phyloP scores from a whole-genome alignment of 495 filamentous ascomycete genomes.

The Polyplosphaeria fusca region DNA sequence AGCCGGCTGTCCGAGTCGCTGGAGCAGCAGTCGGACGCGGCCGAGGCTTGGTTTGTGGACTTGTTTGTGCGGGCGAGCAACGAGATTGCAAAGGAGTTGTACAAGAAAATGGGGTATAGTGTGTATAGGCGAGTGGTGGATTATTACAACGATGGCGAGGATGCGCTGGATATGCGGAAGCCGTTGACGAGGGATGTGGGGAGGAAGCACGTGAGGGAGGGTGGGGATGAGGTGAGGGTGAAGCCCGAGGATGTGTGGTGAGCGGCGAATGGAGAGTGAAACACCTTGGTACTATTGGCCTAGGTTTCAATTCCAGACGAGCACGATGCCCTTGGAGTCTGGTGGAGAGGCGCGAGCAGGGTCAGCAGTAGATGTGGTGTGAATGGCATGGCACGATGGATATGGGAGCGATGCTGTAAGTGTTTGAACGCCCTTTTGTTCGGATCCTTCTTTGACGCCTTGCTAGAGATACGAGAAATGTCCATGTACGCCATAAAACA shows the following conservation, averaged over 20 bases:
- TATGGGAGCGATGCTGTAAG: too few relatives aligned
- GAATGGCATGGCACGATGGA: too few relatives aligned
- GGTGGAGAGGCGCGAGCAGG: too few relatives aligned
- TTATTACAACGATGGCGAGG: conserved; percentile 90
- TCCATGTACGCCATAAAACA: too few relatives aligned
- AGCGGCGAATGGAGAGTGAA: too few relatives aligned
- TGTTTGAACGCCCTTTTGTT: too few relatives aligned
- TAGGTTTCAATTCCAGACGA: too few relatives aligned
- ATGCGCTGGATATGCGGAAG: conserved; percentile 97
- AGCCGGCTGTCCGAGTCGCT: conserved; percentile 73
- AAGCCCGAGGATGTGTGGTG: conserved; percentile 81
- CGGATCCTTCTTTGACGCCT: too few relatives aligned
- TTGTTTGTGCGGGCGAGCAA: conserved; percentile 89
- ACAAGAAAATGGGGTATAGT: conserved; percentile 81
- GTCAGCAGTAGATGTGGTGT: too few relatives aligned
- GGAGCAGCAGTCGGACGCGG: conserved; percentile 72
- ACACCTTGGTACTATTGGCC: too few relatives aligned
- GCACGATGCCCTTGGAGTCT: too few relatives aligned
- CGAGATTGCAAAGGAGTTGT: conserved; percentile 79
- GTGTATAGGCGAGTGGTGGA: conserved; percentile 83
- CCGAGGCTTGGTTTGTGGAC: conserved; percentile 91
- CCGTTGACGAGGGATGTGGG: conserved; percentile 79
- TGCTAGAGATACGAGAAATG: too few relatives aligned
- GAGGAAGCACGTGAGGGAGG: conserved; percentile 69
- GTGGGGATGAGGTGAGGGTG: conserved; percentile 80